These are phyloP conservation scores for Lentinula sp. DNA, from an alignment of 768 basidiomycete genomes.

Conservation along the genomic window DNA sequence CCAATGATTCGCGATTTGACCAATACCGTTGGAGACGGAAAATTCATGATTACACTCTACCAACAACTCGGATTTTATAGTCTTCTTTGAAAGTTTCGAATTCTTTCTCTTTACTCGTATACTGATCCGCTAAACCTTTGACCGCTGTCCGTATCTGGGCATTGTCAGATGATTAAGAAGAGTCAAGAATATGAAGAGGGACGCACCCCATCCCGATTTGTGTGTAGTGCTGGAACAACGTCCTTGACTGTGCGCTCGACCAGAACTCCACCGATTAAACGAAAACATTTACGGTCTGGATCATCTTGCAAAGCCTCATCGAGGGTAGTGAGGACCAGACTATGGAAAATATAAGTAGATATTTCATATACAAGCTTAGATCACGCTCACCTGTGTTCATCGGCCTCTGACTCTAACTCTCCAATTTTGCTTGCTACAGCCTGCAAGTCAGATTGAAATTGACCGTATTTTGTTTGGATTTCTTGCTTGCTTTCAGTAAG, in stretches of 20 bases:
- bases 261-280: conserved; percentile 90
- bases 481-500: conserved; percentile 59
- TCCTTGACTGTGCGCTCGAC: conserved; percentile 96
- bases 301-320: conserved; percentile 77
- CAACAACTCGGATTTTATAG: conserved; percentile 64
- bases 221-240: conserved; percentile 84
- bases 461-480: conserved; percentile 76
- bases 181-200: not conserved
- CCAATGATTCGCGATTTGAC: no score
- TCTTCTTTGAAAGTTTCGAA: conserved; percentile 76
- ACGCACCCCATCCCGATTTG: conserved; percentile 82
- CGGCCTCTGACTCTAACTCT: conserved; percentile 92
- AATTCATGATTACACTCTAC: not conserved
- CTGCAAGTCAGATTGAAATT: conserved; percentile 84
- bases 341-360: conserved; percentile 21
- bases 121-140: conserved; percentile 72
- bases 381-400: conserved; percentile 80
- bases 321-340: conserved; percentile 84
- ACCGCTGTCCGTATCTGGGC: conserved; percentile 79
- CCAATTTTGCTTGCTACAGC: conserved; percentile 91
- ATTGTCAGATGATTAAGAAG: conserved; percentile 11
- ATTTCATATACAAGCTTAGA: not conserved
- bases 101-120: conserved; percentile 83
- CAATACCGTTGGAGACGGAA: not conserved
- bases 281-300: conserved; percentile 92